These are phyloP conservation scores for Fusarium sp. DNA, from an alignment of 2,329 filamentous ascomycete genomes.

Conservation along the genomic window DNA sequence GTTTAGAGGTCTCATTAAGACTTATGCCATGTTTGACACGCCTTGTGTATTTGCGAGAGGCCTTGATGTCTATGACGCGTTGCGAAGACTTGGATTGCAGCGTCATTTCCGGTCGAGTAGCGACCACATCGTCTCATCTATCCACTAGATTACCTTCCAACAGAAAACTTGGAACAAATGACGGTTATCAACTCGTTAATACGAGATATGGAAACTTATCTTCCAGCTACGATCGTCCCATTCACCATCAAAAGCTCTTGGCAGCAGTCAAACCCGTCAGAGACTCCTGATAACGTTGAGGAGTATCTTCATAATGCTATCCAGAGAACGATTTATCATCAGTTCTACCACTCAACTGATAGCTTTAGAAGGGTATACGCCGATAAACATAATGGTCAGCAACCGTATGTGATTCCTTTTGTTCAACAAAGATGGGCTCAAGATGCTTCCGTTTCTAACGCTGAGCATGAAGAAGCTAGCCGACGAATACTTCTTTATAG, in stretches of 20 bases:
- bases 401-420: background rate
- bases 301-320: background rate
- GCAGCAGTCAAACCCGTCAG: background rate
- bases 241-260: background rate
- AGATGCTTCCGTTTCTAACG: background rate
- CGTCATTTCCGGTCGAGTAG: rapidly evolving
- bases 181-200: background rate
- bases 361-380: background rate
- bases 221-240: background rate
- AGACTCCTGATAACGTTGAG: background rate
- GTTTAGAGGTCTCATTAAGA: rapidly evolving
- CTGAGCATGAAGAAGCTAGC: background rate
- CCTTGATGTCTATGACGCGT: background rate
- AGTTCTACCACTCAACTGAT: background rate
- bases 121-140: background rate
- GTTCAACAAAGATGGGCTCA: background rate
- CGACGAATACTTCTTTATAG: background rate
- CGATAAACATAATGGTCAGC: rapidly evolving
- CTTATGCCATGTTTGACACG: background rate
- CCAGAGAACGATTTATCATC: background rate
- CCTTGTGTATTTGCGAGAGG: background rate
- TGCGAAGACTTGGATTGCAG: background rate
- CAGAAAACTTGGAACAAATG: rapidly evolving
- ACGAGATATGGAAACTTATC: background rate
- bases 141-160: background rate